Base-by-base conservation (phyloP, 495 filamentous ascomycete genomes). In the Saxophila tyrrhenica region DNA sequence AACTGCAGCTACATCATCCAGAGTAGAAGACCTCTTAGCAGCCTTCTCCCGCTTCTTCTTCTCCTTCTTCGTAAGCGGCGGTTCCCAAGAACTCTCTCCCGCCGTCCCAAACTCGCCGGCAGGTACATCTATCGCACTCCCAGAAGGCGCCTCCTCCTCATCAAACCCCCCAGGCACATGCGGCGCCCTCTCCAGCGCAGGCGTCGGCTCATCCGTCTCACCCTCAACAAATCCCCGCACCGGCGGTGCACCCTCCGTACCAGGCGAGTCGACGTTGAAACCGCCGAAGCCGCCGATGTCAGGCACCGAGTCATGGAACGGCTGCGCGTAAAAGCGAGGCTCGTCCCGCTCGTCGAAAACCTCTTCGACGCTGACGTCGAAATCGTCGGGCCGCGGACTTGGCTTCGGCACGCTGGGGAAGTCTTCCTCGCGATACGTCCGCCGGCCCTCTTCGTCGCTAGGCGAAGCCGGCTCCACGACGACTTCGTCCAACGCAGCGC, bases 91-190 rank as follows among this genome's bases (percentile, higher is more conserved):
- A 7, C 2, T n/a, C 15, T 39, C 43, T 19, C 3, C 43, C n/a
- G 16, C 16, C 17, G 10, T 25, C n/a, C 3, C 23, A 1, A 35
- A 1, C 25, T 32, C n/a, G 39, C 20, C 25, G 21, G 29, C 13
- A 5, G 47, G 24, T 7, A 23, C 23, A 25, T 49, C 25, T 2
- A 25, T 32, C 23, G 47, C 17, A 7, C 22, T 32, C 7, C 2
- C 25, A 32, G 47, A 32, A 49, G 47, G 13, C 10, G 15, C 48
- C 20, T 43, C 21, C 16, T 64, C 62, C 24, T 64, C 64, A 20
- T 60, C 64, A 46, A 66, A 66, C 17, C 53, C 62, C 29, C 64
- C 64, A 29, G 62, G 64, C 35, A 66, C 63, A 48, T 58, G 53
- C 25, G 41, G 41, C 15, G n/a, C 41, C 32, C 41, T 51, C 38